Percentiles rank a stretch among this genome's conserved stretches.
These are phyloP conservation scores for Verticillium dahliae DNA, from an alignment of 2,329 filamentous ascomycete species.

Conservation along the genomic window DNA sequence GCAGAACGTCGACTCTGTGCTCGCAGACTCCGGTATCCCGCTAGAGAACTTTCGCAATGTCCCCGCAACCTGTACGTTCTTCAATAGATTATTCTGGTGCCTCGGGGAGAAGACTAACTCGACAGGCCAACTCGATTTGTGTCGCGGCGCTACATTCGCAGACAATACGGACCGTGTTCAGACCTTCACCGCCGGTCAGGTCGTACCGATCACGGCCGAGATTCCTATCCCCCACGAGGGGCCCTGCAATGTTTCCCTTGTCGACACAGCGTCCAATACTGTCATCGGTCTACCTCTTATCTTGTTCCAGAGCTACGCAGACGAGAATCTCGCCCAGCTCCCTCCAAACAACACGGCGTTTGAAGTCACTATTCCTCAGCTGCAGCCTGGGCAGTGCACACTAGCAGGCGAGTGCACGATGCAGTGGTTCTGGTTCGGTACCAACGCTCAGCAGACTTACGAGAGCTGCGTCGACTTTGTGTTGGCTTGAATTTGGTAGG, in stretches of 20 bases:
- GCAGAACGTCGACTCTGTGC: conserved; percentile 24
- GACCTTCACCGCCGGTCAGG: conserved; percentile 33
- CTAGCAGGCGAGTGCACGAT: conserved; percentile 26
- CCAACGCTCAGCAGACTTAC: conserved; percentile 28
- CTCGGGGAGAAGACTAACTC: not conserved
- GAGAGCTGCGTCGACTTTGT: conserved; percentile 30
- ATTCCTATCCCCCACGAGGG: conserved; percentile 39
- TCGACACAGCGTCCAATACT: conserved; percentile 44
- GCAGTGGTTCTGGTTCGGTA: conserved; percentile 40
- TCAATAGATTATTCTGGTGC: not conserved
- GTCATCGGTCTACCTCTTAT: conserved; percentile 47
- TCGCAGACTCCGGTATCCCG: conserved; percentile 27
- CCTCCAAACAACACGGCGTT: conserved; percentile 37
- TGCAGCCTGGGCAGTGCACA: conserved; percentile 17
- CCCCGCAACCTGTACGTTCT: conserved; percentile 18
- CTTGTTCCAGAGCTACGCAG: conserved; percentile 48
- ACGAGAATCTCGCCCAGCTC: conserved; percentile 27
- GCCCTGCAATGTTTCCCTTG: conserved; percentile 49
- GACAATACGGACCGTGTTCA: conserved; percentile 37
- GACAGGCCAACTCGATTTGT: conserved; percentile 29
- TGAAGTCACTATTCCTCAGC: conserved; percentile 28
- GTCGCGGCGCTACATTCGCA: conserved; percentile 38
- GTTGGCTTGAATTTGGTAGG: not conserved
- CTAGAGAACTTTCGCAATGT: conserved; percentile 20
- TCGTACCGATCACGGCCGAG: conserved; percentile 30